Base-by-base conservation (phyloP, 169 alveolate species). In the Cryptosporidium bovis region DNA sequence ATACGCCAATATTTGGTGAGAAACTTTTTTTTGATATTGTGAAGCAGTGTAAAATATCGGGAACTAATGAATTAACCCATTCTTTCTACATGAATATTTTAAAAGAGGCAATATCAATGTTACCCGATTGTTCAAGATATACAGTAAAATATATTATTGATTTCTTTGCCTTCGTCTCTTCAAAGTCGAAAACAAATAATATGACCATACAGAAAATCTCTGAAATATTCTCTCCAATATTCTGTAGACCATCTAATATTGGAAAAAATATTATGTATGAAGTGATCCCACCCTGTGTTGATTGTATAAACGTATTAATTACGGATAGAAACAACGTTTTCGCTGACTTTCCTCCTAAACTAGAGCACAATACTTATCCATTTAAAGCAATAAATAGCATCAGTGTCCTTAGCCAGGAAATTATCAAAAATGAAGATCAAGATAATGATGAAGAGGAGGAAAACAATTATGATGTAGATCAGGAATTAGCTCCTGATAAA, bases 121-220 rank as follows among this genome's bases (percentile, higher is more conserved):
- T 77, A 16, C 56, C 71, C 18, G 87, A 60, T 60, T 6, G 10
- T 20, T 34, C 64, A 16, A 77, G 20, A 62, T n/a, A 58, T 40
- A 40, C 66, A 13, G 33, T 60, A 8, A 56, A 60, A 44, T 77
- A 58, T 60, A 58, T 77, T 18, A 71, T 77, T 44, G 64, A 77
- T 1, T 77, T 77, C 33, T 31, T 77, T 6, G 12, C 40, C 18
- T 77, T 60, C 6, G 53, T 77, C 2, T 40, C 87, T 34, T n/a
- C 71, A 10, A 77, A 77, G 7, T 56, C 87, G 2, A 77, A 71
- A 18, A 24, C 48, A 18, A 77, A 77, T 24, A 77, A 77, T 77
- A 77, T 77, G 87, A 77, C 77, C 15, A 34, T 71, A 62, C 87
- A 50, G 20, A 77, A 31, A 44, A 77, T 77, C 34, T 71, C 87